Percentiles rank a stretch among this genome's conserved stretches.
These are phyloP conservation scores for Fagopyrum tataricum DNA, from an alignment of 148 eudicot species.

Conservation along the genomic window DNA sequence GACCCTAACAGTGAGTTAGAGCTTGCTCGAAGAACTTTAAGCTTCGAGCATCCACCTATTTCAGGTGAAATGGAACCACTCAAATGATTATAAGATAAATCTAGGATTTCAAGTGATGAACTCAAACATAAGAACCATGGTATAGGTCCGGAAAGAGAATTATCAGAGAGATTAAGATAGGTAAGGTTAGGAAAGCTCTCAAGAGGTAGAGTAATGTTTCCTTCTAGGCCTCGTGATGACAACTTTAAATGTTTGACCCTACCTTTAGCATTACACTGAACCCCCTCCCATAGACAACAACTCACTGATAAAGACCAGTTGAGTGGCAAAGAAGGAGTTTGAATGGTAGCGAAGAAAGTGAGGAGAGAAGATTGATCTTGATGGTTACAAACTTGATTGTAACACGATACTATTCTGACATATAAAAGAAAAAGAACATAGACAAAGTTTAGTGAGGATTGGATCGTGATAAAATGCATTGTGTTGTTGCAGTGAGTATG, in stretches of 20 bases:
- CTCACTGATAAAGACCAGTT: slow-evolving; percentile 46
- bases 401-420: too few relatives aligned
- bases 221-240: slow-evolving; percentile 44
- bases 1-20: neutral
- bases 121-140: neutral
- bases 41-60: neutral
- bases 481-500: neutral
- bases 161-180: slow-evolving; percentile 47
- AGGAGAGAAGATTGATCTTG: slow-evolving; percentile 45
- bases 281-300: slow-evolving; percentile 77
- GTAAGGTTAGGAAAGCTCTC: slow-evolving; percentile 40
- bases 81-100: neutral
- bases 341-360: slow-evolving; percentile 26
- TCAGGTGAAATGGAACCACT: neutral
- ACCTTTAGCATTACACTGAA: slow-evolving; percentile 37
- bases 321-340: slow-evolving; percentile 18
- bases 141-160: neutral
- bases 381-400: slow-evolving; percentile 40
- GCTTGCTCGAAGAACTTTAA: neutral
- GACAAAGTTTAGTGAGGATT: too few relatives aligned
- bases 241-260: slow-evolving; percentile 37
- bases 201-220: slow-evolving; percentile 37
- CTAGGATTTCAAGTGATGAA: neutral
- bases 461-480: too few relatives aligned
- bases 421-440: too few relatives aligned